phyloP scores from a whole-genome alignment of 2,329 filamentous ascomycete genomes.

The Fusarium falciforme region DNA sequence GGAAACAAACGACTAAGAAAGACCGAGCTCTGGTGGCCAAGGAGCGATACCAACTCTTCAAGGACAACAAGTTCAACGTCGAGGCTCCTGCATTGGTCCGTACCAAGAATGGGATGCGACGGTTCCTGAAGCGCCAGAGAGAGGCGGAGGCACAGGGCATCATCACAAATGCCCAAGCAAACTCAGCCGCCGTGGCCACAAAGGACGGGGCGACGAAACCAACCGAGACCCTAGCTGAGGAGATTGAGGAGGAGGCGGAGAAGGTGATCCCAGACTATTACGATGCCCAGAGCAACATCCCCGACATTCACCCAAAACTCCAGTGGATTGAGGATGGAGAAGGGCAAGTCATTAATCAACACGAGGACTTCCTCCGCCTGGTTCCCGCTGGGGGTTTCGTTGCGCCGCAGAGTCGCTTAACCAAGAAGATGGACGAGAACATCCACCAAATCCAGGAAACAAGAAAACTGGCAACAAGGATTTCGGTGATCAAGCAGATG shows the following conservation, averaged over 20 bases:
- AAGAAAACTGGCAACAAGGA: constrained; percentile 93
- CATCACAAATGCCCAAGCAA: constrained; percentile 51
- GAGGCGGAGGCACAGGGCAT: constrained; percentile 68
- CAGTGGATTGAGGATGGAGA: constrained; percentile 92
- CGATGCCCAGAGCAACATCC: constrained; percentile 85
- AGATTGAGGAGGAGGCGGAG: constrained; percentile 91
- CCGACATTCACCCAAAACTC: constrained; percentile 81
- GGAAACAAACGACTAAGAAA: constrained; percentile 99
- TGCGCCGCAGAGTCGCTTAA: constrained; percentile 78
- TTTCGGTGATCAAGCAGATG: constrained; percentile 99
- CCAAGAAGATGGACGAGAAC: constrained; percentile 87
- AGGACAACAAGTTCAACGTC: constrained; percentile 82
- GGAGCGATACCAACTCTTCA: constrained; percentile 87
- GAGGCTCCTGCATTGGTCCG: constrained; percentile 90
- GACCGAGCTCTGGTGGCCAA: constrained; percentile 88
- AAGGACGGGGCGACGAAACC: constrained; percentile 60
- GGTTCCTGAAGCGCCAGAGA: constrained; percentile 84
- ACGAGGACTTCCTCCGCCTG: constrained; percentile 84
- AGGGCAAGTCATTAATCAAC: constrained; percentile 88
- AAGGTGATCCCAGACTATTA: constrained; percentile 94
- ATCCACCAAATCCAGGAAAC: constrained; percentile 97
- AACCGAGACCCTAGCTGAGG: constrained; percentile 87
- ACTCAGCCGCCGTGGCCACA: constrained; percentile 53
- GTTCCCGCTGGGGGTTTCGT: constrained; percentile 81
- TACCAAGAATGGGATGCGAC: constrained; percentile 88